phyloP scores from a whole-genome alignment of 495 filamentous ascomycete species.

The Talaromyces borbonicus region DNA sequence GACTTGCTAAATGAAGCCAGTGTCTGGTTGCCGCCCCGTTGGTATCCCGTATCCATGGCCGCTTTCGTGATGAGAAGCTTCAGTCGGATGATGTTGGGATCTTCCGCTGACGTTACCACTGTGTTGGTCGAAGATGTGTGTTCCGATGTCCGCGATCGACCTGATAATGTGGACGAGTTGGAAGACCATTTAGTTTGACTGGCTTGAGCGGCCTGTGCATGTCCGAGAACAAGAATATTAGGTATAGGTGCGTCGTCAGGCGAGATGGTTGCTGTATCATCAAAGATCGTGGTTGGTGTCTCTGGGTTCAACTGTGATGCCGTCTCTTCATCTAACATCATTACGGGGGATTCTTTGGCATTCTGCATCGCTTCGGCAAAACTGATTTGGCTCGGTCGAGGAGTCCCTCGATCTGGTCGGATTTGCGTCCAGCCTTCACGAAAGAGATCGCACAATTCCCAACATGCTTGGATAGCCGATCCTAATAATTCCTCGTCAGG shows the following conservation, averaged over 20 bases:
- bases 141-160: constrained; percentile 61
- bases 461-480: constrained; percentile 84
- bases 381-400: constrained; percentile 66
- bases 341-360: constrained; percentile 25
- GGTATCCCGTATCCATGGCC: constrained; percentile 68
- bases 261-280: constrained; percentile 67
- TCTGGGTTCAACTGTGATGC: constrained; percentile 51
- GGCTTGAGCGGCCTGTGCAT: constrained; percentile 30
- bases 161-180: constrained; percentile 59
- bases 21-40: constrained; percentile 29
- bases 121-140: constrained; percentile 67
- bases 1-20: constrained; percentile 64
- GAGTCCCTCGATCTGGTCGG: constrained; percentile 78
- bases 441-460: constrained; percentile 92
- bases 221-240: constrained; percentile 78
- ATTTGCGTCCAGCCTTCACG: constrained; percentile 88
- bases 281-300: constrained; percentile 88
- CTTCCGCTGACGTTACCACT: constrained; percentile 54
- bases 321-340: constrained; percentile 21
- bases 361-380: constrained; percentile 49
- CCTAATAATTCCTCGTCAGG: constrained; percentile 76
- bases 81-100: constrained; percentile 61
- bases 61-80: constrained; percentile 72
- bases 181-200: constrained; percentile 57
- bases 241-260: constrained; percentile 68